phyloP scores from a whole-genome alignment of 2,329 filamentous ascomycete genomes.

The Annulohypoxylon truncatum region DNA sequence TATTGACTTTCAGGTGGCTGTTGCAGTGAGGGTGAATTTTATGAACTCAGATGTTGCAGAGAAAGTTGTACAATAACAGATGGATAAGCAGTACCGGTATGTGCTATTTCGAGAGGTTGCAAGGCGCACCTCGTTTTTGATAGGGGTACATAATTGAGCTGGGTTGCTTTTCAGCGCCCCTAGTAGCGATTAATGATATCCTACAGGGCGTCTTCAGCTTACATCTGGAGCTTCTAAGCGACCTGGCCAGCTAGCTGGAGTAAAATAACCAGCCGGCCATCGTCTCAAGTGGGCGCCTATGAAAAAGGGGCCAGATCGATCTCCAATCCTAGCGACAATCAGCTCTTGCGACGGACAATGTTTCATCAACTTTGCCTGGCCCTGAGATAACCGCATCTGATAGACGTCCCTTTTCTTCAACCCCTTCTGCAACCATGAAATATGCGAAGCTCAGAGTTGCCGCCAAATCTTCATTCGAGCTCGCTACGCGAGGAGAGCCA shows the following conservation, averaged over 20 bases:
- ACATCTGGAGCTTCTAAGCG: slow-evolving; percentile 3
- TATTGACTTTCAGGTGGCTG: no score
- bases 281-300: slow-evolving; percentile 35
- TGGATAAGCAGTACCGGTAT: no score
- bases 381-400: slow-evolving; percentile 1
- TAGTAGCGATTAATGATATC: slow-evolving; percentile 24
- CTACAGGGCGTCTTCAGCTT: slow-evolving; percentile 37
- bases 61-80: no score
- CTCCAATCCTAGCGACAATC: slow-evolving; percentile 29
- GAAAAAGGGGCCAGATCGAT: slow-evolving; percentile 25
- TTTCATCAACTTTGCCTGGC: slow-evolving; percentile 36
- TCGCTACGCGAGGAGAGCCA: slow-evolving; percentile 19
- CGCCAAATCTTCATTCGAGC: slow-evolving; percentile 1
- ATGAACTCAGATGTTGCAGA: no score
- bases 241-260: neutral
- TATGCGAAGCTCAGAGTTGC: slow-evolving; percentile 8
- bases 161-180: neutral
- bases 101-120: neutral
- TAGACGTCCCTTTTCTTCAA: neutral
- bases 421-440: slow-evolving; percentile 10
- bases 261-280: slow-evolving; percentile 16
- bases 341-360: slow-evolving; percentile 34
- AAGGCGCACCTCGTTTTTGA: neutral
- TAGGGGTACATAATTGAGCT: neutral
- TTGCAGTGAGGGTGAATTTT: no score